Evolutionary conservation across 192 early-diverging fungal species (phyloP).

Genomic region (Pilaira anomala): DNA sequence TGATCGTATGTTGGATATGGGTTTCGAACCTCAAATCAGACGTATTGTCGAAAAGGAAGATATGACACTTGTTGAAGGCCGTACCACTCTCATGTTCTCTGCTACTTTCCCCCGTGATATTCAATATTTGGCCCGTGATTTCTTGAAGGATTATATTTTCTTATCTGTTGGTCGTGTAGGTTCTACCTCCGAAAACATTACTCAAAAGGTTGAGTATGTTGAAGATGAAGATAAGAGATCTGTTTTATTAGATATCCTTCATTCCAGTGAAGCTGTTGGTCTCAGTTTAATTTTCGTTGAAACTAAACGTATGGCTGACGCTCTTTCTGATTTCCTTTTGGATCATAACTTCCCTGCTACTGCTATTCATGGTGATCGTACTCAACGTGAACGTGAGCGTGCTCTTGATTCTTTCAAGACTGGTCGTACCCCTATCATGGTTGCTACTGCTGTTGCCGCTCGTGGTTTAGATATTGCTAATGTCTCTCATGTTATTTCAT

Average conservation of each 20-base stretch:
- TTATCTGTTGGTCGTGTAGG: constrained; percentile 93
- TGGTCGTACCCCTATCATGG: constrained; percentile 60
- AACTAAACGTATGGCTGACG: constrained; percentile 94
- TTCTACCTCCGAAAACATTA: constrained; percentile 96
- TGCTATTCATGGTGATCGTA: constrained; percentile 70
- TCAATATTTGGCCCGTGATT: constrained; percentile 82
- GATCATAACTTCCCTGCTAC: constrained; percentile 74
- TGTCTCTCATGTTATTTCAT: constrained; percentile 86
- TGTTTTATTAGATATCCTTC: constrained; percentile 82
- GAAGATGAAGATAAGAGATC: constrained; percentile 94
- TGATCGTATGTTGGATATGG: constrained; percentile 96
- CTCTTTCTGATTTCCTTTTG: constrained; percentile 81
- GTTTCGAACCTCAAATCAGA: constrained; percentile 91
- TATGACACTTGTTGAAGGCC: constrained; percentile 64
- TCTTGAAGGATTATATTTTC: constrained; percentile 83
- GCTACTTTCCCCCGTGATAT: constrained; percentile 94
- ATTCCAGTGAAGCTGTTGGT: constrained; percentile 53
- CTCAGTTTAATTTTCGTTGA: constrained; percentile 96
- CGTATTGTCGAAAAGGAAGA: constrained; percentile 83
- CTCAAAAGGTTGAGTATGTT: constrained; percentile 90
- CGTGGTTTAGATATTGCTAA: constrained; percentile 89
- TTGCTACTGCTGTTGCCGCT: constrained; percentile 90
- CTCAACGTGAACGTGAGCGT: constrained; percentile 65
- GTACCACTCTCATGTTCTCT: constrained; percentile 93
- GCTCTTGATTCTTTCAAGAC: constrained; percentile 63